Evolutionary conservation across 2,329 filamentous ascomycete species (phyloP).

Genomic region (Diaporthe vaccinii): DNA sequence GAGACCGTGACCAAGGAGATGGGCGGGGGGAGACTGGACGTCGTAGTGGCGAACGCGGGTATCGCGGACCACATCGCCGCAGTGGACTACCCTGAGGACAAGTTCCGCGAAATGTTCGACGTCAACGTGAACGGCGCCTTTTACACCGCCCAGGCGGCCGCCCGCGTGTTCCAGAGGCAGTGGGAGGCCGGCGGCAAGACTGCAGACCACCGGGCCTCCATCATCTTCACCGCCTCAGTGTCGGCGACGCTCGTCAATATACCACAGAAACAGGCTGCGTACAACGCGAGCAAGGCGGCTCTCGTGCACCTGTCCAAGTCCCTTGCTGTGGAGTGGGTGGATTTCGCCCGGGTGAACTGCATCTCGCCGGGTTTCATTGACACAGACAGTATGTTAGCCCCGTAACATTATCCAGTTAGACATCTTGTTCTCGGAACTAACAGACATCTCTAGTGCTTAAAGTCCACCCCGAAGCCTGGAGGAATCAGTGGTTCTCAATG

Average conservation of each 20-base stretch:
- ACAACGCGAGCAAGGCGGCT: constrained; percentile 59
- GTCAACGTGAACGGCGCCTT: constrained; percentile 57
- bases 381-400: neutral
- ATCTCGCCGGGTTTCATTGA: constrained; percentile 49
- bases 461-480: constrained; percentile 49
- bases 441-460: constrained; percentile 51
- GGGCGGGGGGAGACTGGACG: constrained; percentile 52
- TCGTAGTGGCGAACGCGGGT: constrained; percentile 60
- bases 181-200: constrained; percentile 43
- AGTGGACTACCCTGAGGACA: constrained; percentile 55
- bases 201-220: constrained; percentile 49
- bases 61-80: constrained; percentile 54
- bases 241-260: constrained; percentile 57
- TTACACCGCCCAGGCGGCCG: constrained; percentile 48
- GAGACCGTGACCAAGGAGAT: constrained; percentile 53
- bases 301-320: constrained; percentile 57
- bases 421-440: constrained; percentile 19
- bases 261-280: constrained; percentile 56
- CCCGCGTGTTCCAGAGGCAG: constrained; percentile 53
- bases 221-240: constrained; percentile 57
- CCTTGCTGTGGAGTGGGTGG: constrained; percentile 58
- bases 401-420: constrained; percentile 17
- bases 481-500: constrained; percentile 49
- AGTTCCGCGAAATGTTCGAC: constrained; percentile 53
- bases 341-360: constrained; percentile 56